Base-by-base conservation (phyloP, 331 rosid genomes). In the Malus hybrid region DNA sequence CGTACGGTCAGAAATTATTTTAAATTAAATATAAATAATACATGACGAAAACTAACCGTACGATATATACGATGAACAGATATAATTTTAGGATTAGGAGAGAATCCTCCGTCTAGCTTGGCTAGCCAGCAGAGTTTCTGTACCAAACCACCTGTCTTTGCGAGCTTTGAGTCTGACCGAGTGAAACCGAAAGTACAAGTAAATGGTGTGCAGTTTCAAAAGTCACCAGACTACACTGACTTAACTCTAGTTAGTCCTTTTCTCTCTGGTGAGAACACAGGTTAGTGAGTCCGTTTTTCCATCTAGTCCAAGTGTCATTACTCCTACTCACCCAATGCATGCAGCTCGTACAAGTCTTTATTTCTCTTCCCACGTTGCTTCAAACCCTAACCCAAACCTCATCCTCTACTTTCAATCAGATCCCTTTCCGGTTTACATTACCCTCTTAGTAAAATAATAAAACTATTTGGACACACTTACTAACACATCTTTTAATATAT, bases 61-160 rank as follows among this genome's bases (percentile, higher is more conserved):
- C 29, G 29, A 36, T 0, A 36, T 36, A 0, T 6, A 33, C 7
- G 0, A 33, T 33, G 36, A 33, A 33, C 36, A 0, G 0, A 36
- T 0, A 36, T 36, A 0, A 36, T 36, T 36, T 36, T 7, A 36
- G 1, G 0, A 36, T 36, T 0, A 0, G 1, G 10, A 36, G 1
- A 36, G 44, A 36, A 36, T 8, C 44, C 44, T 36, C 44, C 10
- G 29, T 28, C 29, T 28, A 31, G 32, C 32, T 31, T 31, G 32
- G 31, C 31, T 29, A 29, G 31, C 31, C 31, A 29, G 31, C 31
- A 29, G 31, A 29, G 31, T 29, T 29, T 29, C 2, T 29, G 31
- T 29, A 29, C 31, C 31, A 29, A 29, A 29, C 31, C 31, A 3
- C 31, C 31, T 2, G 31, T 29, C 31, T 24, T 52, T 52, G 57